These are phyloP conservation scores for Metschnikowia henanensis DNA, from an alignment of 805 yeast species.

Conservation along the genomic window DNA sequence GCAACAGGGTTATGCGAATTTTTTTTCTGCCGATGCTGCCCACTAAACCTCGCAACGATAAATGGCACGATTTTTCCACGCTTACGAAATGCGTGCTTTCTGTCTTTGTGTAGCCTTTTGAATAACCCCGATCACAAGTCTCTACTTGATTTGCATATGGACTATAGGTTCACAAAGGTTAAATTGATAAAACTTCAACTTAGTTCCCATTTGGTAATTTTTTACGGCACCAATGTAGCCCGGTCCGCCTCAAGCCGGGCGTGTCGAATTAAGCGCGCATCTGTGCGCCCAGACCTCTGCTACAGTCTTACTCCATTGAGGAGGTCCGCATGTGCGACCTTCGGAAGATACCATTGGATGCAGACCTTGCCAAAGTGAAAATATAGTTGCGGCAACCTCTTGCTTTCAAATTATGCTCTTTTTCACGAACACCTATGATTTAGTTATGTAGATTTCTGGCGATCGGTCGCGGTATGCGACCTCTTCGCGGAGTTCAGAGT, in stretches of 20 bases:
- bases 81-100: no score
- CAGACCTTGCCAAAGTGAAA: background rate
- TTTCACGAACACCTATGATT: no score
- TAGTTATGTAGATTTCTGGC: no score
- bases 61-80: background rate
- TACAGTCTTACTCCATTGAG: background rate
- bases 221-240: no score
- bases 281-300: background rate
- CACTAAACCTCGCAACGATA: background rate
- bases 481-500: background rate
- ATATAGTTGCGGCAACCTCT: background rate
- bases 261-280: background rate
- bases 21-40: no score
- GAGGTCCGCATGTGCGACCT: background rate
- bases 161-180: no score
- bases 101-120: no score
- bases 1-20: background rate
- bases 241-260: no score
- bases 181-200: no score
- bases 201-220: no score
- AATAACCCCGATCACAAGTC: no score
- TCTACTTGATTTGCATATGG: no score
- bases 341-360: background rate
- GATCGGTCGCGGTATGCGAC: background rate
- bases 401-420: background rate